phyloP scores from a whole-genome alignment of 495 filamentous ascomycete genomes.

The Neurospora tetrasperma region DNA sequence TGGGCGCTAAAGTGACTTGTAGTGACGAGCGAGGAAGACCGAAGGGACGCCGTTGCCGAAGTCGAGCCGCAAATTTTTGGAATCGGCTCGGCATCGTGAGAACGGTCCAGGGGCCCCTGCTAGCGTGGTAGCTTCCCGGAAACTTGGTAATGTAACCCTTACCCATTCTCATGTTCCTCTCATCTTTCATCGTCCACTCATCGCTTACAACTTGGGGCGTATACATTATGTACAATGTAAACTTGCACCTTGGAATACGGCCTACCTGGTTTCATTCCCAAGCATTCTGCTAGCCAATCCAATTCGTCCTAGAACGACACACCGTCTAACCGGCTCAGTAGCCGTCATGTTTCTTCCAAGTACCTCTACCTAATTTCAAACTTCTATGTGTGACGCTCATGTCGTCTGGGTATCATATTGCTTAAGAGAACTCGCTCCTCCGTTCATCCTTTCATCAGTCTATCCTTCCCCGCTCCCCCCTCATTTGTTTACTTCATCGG shows the following conservation, averaged over 20 bases:
- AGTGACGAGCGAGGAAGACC: not conserved
- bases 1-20: not conserved
- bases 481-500: slow-evolving; percentile 6
- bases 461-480: not conserved
- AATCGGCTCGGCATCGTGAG: not conserved
- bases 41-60: not conserved
- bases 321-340: not conserved
- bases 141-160: slow-evolving; percentile 3
- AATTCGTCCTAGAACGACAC: not conserved
- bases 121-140: slow-evolving; percentile 13
- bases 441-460: not conserved
- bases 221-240: not conserved
- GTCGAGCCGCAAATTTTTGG: not conserved
- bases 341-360: not conserved
- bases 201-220: not conserved
- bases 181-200: not conserved
- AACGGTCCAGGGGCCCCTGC: slow-evolving; percentile 4
- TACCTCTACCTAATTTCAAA: not conserved
- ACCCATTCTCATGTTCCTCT: not conserved
- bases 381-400: not conserved
- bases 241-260: not conserved
- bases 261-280: not conserved
- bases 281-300: not conserved
- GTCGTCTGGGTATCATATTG: slow-evolving; percentile 11
- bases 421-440: not conserved